These are phyloP conservation scores for Dioscorea dumetorum DNA, from an alignment of 106 monocot species.

Conservation along the genomic window DNA sequence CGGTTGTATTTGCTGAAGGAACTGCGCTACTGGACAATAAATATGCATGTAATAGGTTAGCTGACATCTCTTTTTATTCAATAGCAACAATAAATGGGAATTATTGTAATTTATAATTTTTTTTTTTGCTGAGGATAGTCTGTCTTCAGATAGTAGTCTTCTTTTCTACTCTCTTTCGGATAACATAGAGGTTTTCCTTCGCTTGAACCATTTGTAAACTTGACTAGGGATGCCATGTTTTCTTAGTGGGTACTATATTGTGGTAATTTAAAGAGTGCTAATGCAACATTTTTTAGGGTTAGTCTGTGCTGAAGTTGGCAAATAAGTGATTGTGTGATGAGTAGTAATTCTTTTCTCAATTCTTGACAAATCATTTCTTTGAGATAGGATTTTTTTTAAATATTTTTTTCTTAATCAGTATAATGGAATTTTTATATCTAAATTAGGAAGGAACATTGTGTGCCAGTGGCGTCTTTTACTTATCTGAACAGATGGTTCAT, in stretches of 20 bases:
- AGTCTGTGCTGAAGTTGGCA: no score
- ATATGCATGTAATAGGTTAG: slow-evolving; percentile 85
- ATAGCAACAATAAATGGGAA: not conserved
- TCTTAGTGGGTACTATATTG: no score
- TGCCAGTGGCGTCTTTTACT: not conserved
- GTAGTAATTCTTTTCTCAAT: no score
- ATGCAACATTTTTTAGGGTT: no score
- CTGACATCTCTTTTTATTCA: not conserved
- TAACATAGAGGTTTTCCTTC: not conserved
- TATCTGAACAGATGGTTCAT: not conserved
- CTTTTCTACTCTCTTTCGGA: not conserved
- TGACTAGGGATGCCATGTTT: no score
- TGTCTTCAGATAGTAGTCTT: not conserved
- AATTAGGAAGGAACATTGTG: no score
- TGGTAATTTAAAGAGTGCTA: no score
- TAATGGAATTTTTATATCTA: not conserved
- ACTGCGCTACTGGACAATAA: slow-evolving; percentile 50
- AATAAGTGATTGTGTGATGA: no score
- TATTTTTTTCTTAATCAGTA: no score
- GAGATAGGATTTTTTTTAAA: no score
- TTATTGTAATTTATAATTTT: not conserved
- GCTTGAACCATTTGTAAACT: no score
- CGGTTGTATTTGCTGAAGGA: slow-evolving; percentile 61
- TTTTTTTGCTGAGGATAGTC: not conserved
- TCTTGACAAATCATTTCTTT: no score